Evolutionary conservation across 2,329 filamentous ascomycete genomes (phyloP).

Genomic region (Lasiodiplodia sp.): DNA sequence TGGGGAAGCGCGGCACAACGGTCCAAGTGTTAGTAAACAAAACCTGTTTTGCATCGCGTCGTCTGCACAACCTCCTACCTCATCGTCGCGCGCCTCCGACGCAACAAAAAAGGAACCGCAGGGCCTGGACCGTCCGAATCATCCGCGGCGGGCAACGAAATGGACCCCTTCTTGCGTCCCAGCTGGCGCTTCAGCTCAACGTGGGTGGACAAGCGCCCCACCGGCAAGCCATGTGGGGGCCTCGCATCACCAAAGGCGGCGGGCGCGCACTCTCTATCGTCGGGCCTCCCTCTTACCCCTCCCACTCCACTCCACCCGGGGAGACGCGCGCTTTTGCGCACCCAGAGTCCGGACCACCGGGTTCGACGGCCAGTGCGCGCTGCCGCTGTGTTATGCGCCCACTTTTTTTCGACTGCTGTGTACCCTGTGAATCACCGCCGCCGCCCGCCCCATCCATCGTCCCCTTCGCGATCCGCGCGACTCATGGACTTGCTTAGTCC

Average conservation of each 20-base stretch:
- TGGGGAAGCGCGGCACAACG: background rate
- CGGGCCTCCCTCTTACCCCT: background rate
- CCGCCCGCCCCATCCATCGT: background rate
- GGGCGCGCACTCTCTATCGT: background rate
- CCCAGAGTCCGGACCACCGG: background rate
- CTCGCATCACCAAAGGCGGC: constrained; percentile 1
- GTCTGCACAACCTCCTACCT: background rate
- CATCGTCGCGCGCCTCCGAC: background rate
- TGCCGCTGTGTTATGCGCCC: background rate
- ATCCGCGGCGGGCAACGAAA: background rate
- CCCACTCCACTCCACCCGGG: background rate
- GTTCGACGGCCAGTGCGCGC: background rate
- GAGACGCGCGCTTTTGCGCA: background rate
- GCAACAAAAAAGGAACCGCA: background rate
- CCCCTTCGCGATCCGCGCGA: background rate
- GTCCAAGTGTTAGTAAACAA: constrained; percentile 18
- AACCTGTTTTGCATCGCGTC: background rate
- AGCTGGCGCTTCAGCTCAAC: background rate
- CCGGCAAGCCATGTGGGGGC: background rate
- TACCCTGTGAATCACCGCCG: background rate
- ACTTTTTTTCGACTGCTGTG: background rate
- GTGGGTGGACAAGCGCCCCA: background rate
- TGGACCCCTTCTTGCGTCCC: background rate
- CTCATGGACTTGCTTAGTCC: background rate
- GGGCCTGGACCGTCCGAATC: background rate